Percentiles rank a stretch among this genome's conserved stretches.
Evolutionary conservation across 2,329 filamentous ascomycete genomes (phyloP).

Genomic region (Arthrobotrys musiformis): DNA sequence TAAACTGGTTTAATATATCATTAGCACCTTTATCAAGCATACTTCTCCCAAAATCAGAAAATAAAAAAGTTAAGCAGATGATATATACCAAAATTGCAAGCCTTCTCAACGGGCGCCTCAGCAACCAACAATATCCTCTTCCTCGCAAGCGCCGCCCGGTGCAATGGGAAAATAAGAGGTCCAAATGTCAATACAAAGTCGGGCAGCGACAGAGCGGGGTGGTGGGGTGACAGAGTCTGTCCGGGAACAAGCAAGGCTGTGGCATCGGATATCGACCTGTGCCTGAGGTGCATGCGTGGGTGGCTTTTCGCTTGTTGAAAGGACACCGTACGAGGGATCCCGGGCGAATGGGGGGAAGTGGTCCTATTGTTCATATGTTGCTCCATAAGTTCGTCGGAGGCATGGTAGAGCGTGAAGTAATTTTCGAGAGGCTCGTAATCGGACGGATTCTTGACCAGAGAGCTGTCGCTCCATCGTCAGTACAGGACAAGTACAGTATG

Average conservation of each 20-base stretch:
- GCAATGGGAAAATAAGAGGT: constrained; percentile 89
- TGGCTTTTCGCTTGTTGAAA: constrained; percentile 58
- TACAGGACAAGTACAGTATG: not conserved
- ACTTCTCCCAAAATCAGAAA: not conserved
- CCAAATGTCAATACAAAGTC: constrained; percentile 84
- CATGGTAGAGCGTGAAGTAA: constrained; percentile 78
- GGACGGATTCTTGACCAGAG: constrained; percentile 73
- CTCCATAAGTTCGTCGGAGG: constrained; percentile 59
- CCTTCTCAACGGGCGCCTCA: constrained; percentile 82
- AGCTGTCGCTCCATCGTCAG: constrained; percentile 62
- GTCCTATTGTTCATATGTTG: constrained; percentile 48
- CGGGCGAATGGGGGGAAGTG: constrained; percentile 31
- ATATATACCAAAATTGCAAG: constrained; percentile 84
- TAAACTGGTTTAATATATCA: constrained; percentile 73
- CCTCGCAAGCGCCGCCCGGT: constrained; percentile 84
- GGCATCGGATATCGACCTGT: constrained; percentile 72
- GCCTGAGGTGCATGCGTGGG: constrained; percentile 67
- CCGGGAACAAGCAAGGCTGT: constrained; percentile 70
- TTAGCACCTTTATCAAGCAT: constrained; percentile 49
- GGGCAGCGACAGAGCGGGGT: constrained; percentile 86
- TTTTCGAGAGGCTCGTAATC: constrained; percentile 74
- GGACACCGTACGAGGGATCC: constrained; percentile 48
- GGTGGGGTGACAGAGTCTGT: constrained; percentile 77
- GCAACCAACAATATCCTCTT: constrained; percentile 89
- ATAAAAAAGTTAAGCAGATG: constrained; percentile 55